Conservation (phyloP, 2,329 filamentous ascomycete species). For the Aureobasidium sp. region DNA sequence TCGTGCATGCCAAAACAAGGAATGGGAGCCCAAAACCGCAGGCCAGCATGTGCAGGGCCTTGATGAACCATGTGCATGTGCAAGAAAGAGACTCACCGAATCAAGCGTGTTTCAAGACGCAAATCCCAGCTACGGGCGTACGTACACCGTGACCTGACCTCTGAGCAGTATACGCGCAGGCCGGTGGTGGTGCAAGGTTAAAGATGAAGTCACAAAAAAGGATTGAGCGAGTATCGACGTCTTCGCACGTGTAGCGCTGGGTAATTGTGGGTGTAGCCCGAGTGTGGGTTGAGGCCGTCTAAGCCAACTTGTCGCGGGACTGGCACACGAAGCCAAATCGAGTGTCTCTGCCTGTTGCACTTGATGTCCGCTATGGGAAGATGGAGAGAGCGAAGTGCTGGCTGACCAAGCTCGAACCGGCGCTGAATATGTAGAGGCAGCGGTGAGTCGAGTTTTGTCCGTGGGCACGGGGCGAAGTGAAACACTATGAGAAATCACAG, state of each 20-base stretch:
- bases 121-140: slow-evolving; percentile 8
- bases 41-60: neutral
- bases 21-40: slow-evolving; percentile 3
- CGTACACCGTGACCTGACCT: neutral
- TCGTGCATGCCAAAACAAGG: slow-evolving; percentile 7
- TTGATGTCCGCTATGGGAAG: neutral
- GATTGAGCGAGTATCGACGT: slow-evolving; percentile 2
- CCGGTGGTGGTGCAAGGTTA: neutral
- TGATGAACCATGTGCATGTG: slow-evolving; percentile 1
- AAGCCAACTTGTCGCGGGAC: neutral
- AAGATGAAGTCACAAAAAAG: slow-evolving; percentile 4
- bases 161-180: neutral
- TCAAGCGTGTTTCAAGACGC: slow-evolving; percentile 6
- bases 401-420: neutral
- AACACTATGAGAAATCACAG: slow-evolving; percentile 6
- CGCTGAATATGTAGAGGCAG: neutral
- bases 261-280: neutral
- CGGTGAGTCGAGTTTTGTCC: neutral
- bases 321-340: slow-evolving; percentile 3
- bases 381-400: neutral
- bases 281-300: neutral
- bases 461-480: slow-evolving; percentile 1
- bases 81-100: neutral
- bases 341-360: neutral
- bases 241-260: neutral